Evolutionary conservation across 495 filamentous ascomycete genomes (phyloP).

Genomic region (Schizothecium vesticola): DNA sequence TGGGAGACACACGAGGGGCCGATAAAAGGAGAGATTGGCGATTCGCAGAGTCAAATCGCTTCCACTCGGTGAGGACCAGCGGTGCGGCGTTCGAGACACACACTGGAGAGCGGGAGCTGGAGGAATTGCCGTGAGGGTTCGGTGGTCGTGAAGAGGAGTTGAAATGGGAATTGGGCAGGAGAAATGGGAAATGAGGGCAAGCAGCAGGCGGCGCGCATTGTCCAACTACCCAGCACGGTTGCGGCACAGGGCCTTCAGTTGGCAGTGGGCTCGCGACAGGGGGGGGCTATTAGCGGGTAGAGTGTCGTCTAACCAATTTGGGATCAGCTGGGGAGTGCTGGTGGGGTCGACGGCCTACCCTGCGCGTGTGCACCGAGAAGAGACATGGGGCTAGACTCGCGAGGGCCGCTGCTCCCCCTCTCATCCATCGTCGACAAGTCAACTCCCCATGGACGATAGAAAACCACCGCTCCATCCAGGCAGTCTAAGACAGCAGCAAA

Average conservation of each 20-base stretch:
- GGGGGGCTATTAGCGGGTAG: neutral
- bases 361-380: conserved; percentile 2
- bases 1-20: neutral
- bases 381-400: neutral
- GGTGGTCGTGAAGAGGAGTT: neutral
- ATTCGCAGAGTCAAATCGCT: neutral
- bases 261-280: neutral
- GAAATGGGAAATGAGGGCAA: conserved; percentile 13
- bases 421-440: neutral
- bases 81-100: neutral
- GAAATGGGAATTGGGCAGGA: conserved; percentile 6
- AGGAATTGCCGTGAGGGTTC: neutral
- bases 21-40: neutral
- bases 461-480: neutral
- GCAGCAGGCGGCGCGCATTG: conserved; percentile 5
- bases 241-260: conserved; percentile 1
- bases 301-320: conserved; percentile 6
- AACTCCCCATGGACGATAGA: neutral
- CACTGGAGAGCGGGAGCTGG: neutral
- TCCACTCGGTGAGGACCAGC: neutral
- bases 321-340: conserved; percentile 1
- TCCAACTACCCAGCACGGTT: neutral
- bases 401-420: neutral
- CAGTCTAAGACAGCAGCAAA: neutral
- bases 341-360: neutral